Percentiles rank a stretch among this genome's conserved stretches.
These are phyloP conservation scores for Hysterangium stoloniferum DNA, from an alignment of 768 basidiomycete species.

Conservation along the genomic window DNA sequence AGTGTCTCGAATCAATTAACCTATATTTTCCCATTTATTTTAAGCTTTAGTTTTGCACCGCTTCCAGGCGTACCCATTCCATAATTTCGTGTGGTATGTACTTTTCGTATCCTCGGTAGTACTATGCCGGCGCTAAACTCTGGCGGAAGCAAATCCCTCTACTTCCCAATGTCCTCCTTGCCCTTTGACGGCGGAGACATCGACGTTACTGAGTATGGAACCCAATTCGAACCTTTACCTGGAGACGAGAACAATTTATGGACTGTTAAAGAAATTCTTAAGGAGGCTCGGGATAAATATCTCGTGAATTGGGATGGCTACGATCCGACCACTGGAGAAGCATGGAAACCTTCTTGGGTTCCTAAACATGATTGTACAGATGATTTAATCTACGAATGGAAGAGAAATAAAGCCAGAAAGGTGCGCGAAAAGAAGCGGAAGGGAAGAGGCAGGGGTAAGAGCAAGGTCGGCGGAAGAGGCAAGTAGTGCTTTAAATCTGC, in stretches of 20 bases:
- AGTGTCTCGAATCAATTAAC: too few relatives aligned
- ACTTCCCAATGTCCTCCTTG: too few relatives aligned
- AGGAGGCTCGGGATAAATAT: slow-evolving; percentile 44
- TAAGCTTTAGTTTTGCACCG: too few relatives aligned
- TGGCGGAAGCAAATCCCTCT: too few relatives aligned
- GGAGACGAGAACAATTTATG: slow-evolving; percentile 51
- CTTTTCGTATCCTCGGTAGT: too few relatives aligned
- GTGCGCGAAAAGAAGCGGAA: slow-evolving; percentile 22
- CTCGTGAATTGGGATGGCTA: slow-evolving; percentile 63
- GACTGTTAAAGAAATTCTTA: slow-evolving; percentile 58
- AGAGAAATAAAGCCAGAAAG: slow-evolving; percentile 35
- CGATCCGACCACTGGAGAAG: slow-evolving; percentile 52
- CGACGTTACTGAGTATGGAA: slow-evolving; percentile 23
- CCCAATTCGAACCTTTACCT: slow-evolving; percentile 44
- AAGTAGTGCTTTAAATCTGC: not conserved
- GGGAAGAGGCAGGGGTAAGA: slow-evolving; percentile 14
- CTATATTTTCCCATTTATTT: too few relatives aligned
- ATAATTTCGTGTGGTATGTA: too few relatives aligned
- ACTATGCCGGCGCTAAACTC: too few relatives aligned
- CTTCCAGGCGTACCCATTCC: too few relatives aligned
- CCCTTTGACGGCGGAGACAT: too few relatives aligned
- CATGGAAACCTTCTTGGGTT: slow-evolving; percentile 69
- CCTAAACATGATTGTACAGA: slow-evolving; percentile 58
- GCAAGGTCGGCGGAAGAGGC: not conserved
- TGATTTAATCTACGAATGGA: slow-evolving; percentile 59